Conservation (phyloP, 805 yeast genomes). For the Myxozyma mucilagina region DNA sequence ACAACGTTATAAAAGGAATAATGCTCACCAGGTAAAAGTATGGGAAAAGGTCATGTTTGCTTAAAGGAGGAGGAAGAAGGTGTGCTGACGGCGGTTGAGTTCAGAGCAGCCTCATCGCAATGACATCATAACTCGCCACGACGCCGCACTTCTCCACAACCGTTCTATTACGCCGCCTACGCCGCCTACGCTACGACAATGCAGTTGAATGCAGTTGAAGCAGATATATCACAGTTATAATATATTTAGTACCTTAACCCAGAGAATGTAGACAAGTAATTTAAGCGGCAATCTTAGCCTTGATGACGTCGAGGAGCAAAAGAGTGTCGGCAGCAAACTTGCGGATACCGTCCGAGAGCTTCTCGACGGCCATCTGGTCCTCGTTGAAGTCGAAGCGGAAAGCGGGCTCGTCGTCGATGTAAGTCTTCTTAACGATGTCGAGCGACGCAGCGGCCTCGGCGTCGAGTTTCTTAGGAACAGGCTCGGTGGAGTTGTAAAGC, state of each 20-base stretch:
- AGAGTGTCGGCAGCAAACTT: conserved; percentile 90
- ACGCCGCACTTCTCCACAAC: not conserved
- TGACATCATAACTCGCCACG: not conserved
- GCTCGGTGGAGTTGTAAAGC: conserved; percentile 71
- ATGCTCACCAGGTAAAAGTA: conserved; percentile 23
- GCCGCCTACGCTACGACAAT: too few species aligned
- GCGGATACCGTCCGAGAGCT: conserved; percentile 97
- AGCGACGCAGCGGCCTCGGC: conserved; percentile 58
- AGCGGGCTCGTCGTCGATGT: conserved; percentile 77
- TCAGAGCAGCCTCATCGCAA: not conserved
- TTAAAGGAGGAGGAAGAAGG: not conserved
- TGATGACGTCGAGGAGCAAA: conserved; percentile 50
- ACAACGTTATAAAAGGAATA: not conserved
- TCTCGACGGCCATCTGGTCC: conserved; percentile 98
- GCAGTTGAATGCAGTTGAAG: too few species aligned
- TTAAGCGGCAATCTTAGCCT: conserved; percentile 28
- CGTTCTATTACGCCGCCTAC: too few species aligned
- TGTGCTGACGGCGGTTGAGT: not conserved
- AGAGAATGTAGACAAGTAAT: too few species aligned
- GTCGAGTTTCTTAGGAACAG: conserved; percentile 80
- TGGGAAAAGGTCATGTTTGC: conserved; percentile 14
- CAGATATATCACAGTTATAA: too few species aligned
- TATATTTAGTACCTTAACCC: too few species aligned
- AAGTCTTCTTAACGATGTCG: conserved; percentile 69
- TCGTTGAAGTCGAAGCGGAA: conserved; percentile 92